Evolutionary conservation across 768 basidiomycete genomes (phyloP).

Genomic region (Mycena olivaceomarginata): DNA sequence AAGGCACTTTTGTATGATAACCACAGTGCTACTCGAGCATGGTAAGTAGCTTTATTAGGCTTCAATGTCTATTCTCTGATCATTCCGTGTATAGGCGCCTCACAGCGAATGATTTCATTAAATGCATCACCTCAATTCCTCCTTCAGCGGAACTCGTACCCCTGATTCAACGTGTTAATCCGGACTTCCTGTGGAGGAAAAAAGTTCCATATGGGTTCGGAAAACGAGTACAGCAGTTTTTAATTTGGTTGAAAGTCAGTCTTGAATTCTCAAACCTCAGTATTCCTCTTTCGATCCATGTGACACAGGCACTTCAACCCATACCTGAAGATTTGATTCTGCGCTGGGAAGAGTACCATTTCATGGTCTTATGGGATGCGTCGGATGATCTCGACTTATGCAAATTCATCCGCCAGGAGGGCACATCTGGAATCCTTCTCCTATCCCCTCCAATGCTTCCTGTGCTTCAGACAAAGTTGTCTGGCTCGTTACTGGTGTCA

Average conservation of each 20-base stretch:
- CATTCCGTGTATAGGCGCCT: slow-evolving; percentile 1
- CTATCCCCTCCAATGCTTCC: not conserved
- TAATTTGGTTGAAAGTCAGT: slow-evolving; percentile 21
- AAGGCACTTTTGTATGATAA: slow-evolving; percentile 1
- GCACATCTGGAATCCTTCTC: not conserved
- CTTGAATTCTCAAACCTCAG: not conserved
- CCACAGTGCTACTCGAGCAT: not conserved
- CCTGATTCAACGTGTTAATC: slow-evolving; percentile 13
- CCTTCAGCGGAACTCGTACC: slow-evolving; percentile 17
- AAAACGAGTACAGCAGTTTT: not conserved
- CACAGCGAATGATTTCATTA: not conserved
- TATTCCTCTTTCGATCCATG: not conserved
- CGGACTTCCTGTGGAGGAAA: not conserved
- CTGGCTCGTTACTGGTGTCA: not conserved
- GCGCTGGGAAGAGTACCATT: slow-evolving; percentile 23
- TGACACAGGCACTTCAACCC: not conserved
- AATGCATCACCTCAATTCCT: not conserved
- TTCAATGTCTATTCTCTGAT: not conserved
- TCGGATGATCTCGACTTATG: not conserved
- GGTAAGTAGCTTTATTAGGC: not conserved
- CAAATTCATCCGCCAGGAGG: too few relatives aligned
- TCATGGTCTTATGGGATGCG: slow-evolving; percentile 5
- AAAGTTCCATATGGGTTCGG: not conserved
- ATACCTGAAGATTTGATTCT: slow-evolving; percentile 18
- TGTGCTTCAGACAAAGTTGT: not conserved